Evolutionary conservation across 805 yeast genomes (phyloP).

Genomic region (Wickerhamomyces sydowiorum): DNA sequence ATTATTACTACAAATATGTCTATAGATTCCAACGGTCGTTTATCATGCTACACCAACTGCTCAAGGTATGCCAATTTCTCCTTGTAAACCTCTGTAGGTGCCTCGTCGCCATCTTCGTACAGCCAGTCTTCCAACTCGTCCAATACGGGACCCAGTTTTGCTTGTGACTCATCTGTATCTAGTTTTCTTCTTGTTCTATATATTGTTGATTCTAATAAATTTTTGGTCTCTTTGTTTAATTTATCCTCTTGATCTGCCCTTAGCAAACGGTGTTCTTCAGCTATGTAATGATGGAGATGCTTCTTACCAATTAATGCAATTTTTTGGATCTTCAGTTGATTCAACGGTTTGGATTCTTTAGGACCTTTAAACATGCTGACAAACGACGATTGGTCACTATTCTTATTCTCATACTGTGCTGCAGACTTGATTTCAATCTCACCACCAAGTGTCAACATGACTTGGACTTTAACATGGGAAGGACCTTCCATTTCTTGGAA

Average conservation of each 20-base stretch:
- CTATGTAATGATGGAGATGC: conserved; percentile 33
- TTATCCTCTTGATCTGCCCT: conserved; percentile 78
- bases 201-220: conserved; percentile 80
- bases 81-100: conserved; percentile 75
- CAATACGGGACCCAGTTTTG: conserved; percentile 51
- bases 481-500: not conserved
- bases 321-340: not conserved
- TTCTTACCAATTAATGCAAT: not conserved
- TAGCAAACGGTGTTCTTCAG: conserved; percentile 60
- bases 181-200: conserved; percentile 76
- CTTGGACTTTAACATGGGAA: not conserved
- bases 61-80: conserved; percentile 78
- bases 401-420: not conserved
- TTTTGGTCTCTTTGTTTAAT: conserved; percentile 84
- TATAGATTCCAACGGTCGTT: too few species aligned
- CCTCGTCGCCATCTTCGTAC: conserved; percentile 79
- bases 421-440: not conserved
- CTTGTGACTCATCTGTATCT: conserved; percentile 61
- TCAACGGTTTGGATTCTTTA: not conserved
- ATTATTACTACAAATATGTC: too few species aligned
- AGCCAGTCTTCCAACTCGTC: conserved; percentile 79
- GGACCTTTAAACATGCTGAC: conserved; percentile 36
- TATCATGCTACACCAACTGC: not conserved
- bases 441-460: not conserved
- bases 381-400: not conserved